Evolutionary conservation across 2,329 filamentous ascomycete species (phyloP).

Genomic region (Xylaria sp.): DNA sequence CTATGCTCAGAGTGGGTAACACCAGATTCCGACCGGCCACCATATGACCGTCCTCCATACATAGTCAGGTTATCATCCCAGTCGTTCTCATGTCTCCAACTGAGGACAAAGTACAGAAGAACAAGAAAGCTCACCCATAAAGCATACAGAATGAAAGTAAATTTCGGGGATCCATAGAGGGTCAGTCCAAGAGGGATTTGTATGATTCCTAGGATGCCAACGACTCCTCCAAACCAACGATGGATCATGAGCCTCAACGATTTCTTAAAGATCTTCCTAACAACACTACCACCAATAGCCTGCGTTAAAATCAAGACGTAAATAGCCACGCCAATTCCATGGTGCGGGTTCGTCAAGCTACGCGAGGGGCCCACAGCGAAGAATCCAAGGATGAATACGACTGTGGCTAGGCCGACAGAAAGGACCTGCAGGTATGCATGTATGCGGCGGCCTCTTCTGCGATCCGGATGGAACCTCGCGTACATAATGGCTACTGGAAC

Average conservation of each 20-base stretch:
- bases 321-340: slow-evolving; percentile 83
- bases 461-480: slow-evolving; percentile 73
- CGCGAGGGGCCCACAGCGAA: slow-evolving; percentile 80
- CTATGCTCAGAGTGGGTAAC: slow-evolving; percentile 47
- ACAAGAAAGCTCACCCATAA: slow-evolving; percentile 80
- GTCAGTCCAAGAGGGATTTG: slow-evolving; percentile 92
- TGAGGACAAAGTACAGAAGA: slow-evolving; percentile 81
- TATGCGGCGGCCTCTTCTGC: slow-evolving; percentile 70
- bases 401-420: slow-evolving; percentile 73
- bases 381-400: slow-evolving; percentile 79
- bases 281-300: slow-evolving; percentile 73
- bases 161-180: slow-evolving; percentile 88
- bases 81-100: slow-evolving; percentile 72
- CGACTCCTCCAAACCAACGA: slow-evolving; percentile 84
- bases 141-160: slow-evolving; percentile 86
- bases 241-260: slow-evolving; percentile 75
- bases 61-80: slow-evolving; percentile 57
- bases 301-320: slow-evolving; percentile 79
- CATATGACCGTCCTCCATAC: slow-evolving; percentile 50
- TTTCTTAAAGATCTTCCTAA: slow-evolving; percentile 63
- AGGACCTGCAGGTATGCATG: slow-evolving; percentile 81
- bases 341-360: slow-evolving; percentile 82
- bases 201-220: slow-evolving; percentile 83
- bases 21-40: slow-evolving; percentile 65
- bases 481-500: slow-evolving; percentile 79